phyloP scores from a whole-genome alignment of 2,329 filamentous ascomycete genomes.

The Grosmannia clavigera region DNA sequence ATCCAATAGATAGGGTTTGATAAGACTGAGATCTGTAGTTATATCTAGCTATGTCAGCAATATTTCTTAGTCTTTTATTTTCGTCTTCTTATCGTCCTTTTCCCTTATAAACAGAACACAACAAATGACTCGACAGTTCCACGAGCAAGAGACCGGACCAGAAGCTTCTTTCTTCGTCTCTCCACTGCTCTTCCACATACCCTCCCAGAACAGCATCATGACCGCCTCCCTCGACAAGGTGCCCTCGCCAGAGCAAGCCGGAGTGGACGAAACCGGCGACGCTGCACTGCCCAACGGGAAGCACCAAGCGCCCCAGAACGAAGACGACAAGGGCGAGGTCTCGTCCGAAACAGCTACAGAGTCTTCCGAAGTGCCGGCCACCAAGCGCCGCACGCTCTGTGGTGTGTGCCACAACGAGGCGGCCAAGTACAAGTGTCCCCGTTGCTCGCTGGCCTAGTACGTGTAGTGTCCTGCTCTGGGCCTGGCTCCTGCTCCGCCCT shows the following conservation, averaged over 20 bases:
- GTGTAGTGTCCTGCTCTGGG: conserved; percentile 14
- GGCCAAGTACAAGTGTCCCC: conserved; percentile 52
- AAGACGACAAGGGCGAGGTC: background rate
- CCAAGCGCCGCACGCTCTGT: conserved; percentile 27
- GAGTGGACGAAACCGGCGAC: background rate
- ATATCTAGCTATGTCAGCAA: background rate
- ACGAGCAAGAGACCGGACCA: no score
- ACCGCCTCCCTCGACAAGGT: background rate
- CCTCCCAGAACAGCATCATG: background rate
- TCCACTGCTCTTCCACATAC: background rate
- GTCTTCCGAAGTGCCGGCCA: background rate
- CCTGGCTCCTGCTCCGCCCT: background rate
- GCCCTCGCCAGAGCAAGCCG: background rate
- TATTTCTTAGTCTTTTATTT: background rate
- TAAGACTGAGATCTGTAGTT: background rate
- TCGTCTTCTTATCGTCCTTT: no score
- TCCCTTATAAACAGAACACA: background rate
- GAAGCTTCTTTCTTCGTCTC: no score
- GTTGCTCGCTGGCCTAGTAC: conserved; percentile 46
- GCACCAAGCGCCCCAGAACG: background rate
- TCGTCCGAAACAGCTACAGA: background rate
- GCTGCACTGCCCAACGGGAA: background rate
- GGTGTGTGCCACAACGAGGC: conserved; percentile 38
- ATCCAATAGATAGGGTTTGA: background rate
- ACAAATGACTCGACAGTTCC: no score